phyloP scores from a whole-genome alignment of 805 yeast genomes.

The Jamesozyma piceae region DNA sequence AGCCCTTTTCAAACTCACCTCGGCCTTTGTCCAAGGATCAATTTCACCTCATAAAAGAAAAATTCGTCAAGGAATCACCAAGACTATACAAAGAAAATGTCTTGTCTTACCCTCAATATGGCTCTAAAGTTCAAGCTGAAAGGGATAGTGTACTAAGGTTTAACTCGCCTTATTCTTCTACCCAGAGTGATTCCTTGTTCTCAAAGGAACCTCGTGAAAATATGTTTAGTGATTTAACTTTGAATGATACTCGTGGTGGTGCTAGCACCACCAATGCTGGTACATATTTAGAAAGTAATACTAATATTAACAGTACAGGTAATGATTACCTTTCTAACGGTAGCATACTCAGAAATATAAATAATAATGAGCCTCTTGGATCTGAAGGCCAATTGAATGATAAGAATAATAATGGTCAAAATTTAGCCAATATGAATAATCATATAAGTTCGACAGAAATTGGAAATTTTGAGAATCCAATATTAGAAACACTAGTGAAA shows the following conservation, averaged over 20 bases:
- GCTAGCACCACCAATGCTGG: background rate
- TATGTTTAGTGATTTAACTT: background rate
- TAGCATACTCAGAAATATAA: background rate
- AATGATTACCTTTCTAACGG: background rate
- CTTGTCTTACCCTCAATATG: conserved; percentile 7
- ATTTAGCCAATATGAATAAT: too few relatives aligned
- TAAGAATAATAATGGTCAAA: background rate
- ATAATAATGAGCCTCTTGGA: background rate
- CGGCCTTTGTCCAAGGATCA: conserved; percentile 6
- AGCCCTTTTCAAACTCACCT: background rate
- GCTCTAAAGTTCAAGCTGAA: background rate
- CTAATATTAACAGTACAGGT: background rate
- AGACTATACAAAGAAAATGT: conserved; percentile 18
- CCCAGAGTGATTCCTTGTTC: background rate
- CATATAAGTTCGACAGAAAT: conserved; percentile 1
- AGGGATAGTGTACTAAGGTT: background rate
- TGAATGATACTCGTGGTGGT: background rate
- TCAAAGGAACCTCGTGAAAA: background rate
- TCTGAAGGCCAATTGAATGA: background rate
- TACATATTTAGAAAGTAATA: background rate
- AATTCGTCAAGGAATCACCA: conserved; percentile 22
- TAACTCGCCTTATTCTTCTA: background rate
- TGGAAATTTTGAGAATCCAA: conserved; percentile 27
- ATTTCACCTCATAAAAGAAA: conserved; percentile 14
- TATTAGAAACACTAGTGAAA: conserved; percentile 22